Percentiles rank a stretch among this genome's conserved stretches.
phyloP scores from a whole-genome alignment of 2,329 filamentous ascomycete genomes.

The Dactylellina cionopaga region DNA sequence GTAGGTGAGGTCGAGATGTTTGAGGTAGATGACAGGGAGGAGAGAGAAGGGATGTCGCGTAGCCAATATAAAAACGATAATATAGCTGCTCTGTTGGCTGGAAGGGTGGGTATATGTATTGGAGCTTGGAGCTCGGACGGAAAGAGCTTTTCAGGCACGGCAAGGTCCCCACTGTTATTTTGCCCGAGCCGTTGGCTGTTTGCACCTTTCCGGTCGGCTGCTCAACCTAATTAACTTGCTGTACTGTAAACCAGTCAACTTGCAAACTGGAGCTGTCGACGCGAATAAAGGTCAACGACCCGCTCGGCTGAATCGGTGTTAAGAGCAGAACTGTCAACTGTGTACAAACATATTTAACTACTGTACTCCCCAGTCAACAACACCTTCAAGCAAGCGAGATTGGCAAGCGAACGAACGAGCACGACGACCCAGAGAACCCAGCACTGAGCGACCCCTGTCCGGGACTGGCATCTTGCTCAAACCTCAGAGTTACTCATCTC shows the following conservation, averaged over 20 bases:
- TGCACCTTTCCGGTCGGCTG: background rate
- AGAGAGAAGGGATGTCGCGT: constrained; percentile 44
- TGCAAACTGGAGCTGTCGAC: no score
- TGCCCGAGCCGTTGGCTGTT: constrained; percentile 11
- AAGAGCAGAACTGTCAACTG: constrained; percentile 27
- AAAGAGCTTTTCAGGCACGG: constrained; percentile 11
- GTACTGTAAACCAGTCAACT: no score
- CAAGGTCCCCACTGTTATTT: background rate
- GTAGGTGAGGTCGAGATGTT: constrained; percentile 22
- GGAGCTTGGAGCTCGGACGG: background rate
- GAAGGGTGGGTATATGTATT: background rate
- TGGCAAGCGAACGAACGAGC: background rate
- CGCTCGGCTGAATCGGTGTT: constrained; percentile 21
- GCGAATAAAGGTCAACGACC: background rate
- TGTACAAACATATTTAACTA: constrained; percentile 21
- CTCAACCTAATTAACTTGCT: no score
- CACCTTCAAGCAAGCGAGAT: constrained; percentile 12
- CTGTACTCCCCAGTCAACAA: no score
- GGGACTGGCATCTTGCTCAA: background rate
- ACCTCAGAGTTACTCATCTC: constrained; percentile 3
- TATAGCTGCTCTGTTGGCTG: background rate
- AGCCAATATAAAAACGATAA: background rate
- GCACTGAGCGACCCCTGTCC: background rate
- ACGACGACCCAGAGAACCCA: background rate
- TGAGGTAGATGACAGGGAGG: constrained; percentile 17